Base-by-base conservation (phyloP, 352 stramenopile species). In the Blastocystis sp. region DNA sequence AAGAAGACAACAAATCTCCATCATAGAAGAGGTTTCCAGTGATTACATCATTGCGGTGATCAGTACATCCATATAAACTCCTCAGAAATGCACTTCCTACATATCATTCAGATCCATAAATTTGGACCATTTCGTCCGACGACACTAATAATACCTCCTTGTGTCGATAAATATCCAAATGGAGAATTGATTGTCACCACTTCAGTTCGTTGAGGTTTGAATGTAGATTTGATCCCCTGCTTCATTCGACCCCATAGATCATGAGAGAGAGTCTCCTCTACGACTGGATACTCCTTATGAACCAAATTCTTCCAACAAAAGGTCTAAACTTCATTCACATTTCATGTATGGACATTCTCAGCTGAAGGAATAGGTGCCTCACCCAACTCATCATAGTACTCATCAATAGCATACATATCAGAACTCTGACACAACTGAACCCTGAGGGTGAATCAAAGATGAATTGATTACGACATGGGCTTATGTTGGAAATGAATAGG, bases 331-430 rank as follows among this genome's bases (percentile, higher is more conserved):
- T 70, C 15, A 70, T n/a, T 48, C 27, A 24, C 5, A 6, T 17
- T n/a, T 7, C 33, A 30, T 44, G 19, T 24, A 30, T 70, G 17
- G 9, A 70, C 60, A 59, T 51, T 59, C 1, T 44, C 51, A 27
- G 42, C 40, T 2, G 69, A 44, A 15, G 62, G 37, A 33, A 19
- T 24, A 7, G 37, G 5, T 24, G 35, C 9, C 4, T 51, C n/a
- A 24, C 60, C 69, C n/a, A 81, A 30, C 44, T 81, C 69, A 27
- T 81, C 69, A 22, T 51, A 59, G 33, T 81, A 81, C 69, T 81
- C 69, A 27, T 81, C 69, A 54, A 81, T 81, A 1, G 69, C 69
- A 33, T 59, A 81, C 24, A 81, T 24, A n/a, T 59, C n/a, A 30
- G 69, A 24, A 33, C 42, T 56, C 42, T 81, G 33, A 40, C 69